Conservation (phyloP, 106 monocot species). For the Dendrobium nobile region DNA sequence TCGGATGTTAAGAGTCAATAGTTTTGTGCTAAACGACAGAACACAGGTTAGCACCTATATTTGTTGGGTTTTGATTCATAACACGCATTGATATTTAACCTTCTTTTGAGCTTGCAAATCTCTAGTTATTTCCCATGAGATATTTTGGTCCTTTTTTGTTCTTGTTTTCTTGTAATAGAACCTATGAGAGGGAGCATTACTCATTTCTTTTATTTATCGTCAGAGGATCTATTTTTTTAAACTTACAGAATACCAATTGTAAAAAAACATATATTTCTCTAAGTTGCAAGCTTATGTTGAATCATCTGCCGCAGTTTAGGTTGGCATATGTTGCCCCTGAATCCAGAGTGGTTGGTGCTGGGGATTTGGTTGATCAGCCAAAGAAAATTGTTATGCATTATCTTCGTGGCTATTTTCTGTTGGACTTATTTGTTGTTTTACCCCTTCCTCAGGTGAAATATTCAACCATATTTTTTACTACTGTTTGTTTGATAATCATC, state of each 20-base stretch:
- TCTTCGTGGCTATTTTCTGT: constrained; percentile 42
- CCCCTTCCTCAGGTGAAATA: constrained; percentile 55
- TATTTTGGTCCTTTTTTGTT: neutral
- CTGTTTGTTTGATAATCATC: neutral
- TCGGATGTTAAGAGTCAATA: neutral
- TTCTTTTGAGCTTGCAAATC: neutral
- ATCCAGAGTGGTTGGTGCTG: constrained; percentile 51
- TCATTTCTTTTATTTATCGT: neutral
- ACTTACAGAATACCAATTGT: neutral
- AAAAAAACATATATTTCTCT: neutral
- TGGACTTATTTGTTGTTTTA: constrained; percentile 48
- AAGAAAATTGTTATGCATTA: constrained; percentile 56
- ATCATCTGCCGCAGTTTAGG: constrained; percentile 44
- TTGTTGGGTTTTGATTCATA: neutral
- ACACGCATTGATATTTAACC: neutral
- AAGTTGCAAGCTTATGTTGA: neutral
- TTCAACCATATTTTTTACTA: neutral
- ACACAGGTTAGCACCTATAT: neutral
- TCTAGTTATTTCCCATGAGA: neutral
- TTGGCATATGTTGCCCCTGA: constrained; percentile 61
- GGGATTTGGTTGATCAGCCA: constrained; percentile 46
- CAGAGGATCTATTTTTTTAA: neutral
- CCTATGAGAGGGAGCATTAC: neutral
- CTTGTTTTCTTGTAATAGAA: neutral
- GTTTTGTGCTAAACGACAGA: neutral